Evolutionary conservation across 2,329 filamentous ascomycete genomes (phyloP).

Genomic region (Leptographium radiaticola): DNA sequence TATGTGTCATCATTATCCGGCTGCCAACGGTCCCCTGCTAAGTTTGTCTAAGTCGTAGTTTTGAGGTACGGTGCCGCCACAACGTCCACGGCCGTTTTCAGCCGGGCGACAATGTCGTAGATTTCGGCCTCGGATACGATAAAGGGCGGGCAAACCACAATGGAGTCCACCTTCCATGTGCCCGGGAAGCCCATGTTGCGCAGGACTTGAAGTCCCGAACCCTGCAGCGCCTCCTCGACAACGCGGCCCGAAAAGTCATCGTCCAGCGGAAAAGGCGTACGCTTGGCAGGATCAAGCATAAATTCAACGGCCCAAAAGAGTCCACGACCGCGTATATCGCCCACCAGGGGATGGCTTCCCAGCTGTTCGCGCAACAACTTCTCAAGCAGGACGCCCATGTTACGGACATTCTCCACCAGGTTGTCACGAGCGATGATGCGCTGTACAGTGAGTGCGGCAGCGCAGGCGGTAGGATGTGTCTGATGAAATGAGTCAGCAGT

Average conservation of each 20-base stretch:
- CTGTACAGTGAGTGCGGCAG: conserved; percentile 51
- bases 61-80: background rate
- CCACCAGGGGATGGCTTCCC: conserved; percentile 23
- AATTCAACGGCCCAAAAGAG: conserved; percentile 32
- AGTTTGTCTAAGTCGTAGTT: too few species aligned
- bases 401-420: conserved; percentile 23
- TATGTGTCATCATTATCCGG: too few species aligned
- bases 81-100: background rate
- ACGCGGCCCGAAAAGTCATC: background rate
- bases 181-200: conserved; percentile 1
- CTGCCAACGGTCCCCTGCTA: too few species aligned
- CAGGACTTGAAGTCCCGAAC: background rate
- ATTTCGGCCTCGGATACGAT: background rate
- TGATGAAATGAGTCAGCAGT: too few species aligned
- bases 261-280: background rate
- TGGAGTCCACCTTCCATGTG: background rate
- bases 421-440: conserved; percentile 32
- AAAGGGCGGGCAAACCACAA: background rate
- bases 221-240: background rate
- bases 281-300: conserved; percentile 13
- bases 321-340: conserved; percentile 28
- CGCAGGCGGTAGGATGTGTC: conserved; percentile 40
- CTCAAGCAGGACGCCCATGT: conserved; percentile 19
- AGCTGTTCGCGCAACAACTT: conserved; percentile 17
- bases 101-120: background rate